Evolutionary conservation across 2,329 filamentous ascomycete genomes (phyloP).

Genomic region (Alternaria sp.): DNA sequence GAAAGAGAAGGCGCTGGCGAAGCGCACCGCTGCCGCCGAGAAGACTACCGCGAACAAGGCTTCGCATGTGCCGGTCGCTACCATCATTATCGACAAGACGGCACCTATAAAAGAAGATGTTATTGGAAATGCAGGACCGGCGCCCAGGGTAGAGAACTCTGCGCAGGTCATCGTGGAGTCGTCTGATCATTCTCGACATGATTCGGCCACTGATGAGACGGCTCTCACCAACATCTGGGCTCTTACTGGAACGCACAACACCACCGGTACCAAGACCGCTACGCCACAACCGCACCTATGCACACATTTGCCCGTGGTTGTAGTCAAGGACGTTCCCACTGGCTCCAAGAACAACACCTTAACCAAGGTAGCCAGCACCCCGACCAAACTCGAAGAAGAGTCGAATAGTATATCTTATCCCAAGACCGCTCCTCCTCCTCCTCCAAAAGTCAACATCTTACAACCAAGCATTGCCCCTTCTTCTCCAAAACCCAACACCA

Average conservation of each 20-base stretch:
- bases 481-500: background rate
- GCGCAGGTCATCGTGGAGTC: background rate
- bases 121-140: background rate
- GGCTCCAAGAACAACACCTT: background rate
- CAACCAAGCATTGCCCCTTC: background rate
- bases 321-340: background rate
- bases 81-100: background rate
- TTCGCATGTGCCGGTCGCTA: background rate
- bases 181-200: background rate
- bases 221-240: accelerated
- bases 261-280: background rate
- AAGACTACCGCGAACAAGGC: background rate
- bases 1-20: constrained; percentile 3
- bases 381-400: background rate
- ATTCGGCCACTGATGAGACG: accelerated
- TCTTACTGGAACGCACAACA: too few relatives aligned
- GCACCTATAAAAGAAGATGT: background rate
- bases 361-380: background rate
- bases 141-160: background rate
- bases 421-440: background rate
- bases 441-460: background rate
- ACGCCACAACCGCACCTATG: background rate
- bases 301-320: background rate
- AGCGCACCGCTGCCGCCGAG: constrained; percentile 3
- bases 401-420: background rate